phyloP scores from a whole-genome alignment of 345 rosid genomes.

The Pugionium cornutum region DNA sequence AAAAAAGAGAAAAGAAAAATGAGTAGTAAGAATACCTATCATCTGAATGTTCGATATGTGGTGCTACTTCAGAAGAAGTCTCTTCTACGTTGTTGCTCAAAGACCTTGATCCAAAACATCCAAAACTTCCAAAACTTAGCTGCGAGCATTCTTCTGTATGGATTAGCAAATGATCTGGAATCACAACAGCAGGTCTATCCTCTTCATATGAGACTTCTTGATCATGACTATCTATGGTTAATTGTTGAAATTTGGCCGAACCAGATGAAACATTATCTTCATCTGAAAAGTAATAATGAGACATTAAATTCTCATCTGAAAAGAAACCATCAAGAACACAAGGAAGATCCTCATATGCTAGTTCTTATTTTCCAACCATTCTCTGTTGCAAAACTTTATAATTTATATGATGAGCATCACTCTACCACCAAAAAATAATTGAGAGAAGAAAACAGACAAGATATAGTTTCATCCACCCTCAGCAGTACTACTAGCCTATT shows the following conservation, averaged over 20 bases:
- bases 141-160: slow-evolving; percentile 80
- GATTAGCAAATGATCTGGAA: slow-evolving; percentile 91
- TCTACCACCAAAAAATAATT: slow-evolving; percentile 25
- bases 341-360: slow-evolving; percentile 6
- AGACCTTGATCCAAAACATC: slow-evolving; percentile 58
- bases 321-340: slow-evolving; percentile 12
- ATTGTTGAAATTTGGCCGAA: slow-evolving; percentile 57
- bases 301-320: slow-evolving; percentile 44
- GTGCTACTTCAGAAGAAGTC: slow-evolving; percentile 48
- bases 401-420: slow-evolving; percentile 1
- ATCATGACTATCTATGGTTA: slow-evolving; percentile 60
- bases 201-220: slow-evolving; percentile 54
- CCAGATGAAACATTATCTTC: slow-evolving; percentile 59
- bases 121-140: slow-evolving; percentile 97
- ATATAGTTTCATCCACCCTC: slow-evolving; percentile 2
- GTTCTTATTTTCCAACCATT: neutral
- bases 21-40: slow-evolving; percentile 51
- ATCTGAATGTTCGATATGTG: slow-evolving; percentile 57
- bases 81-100: slow-evolving; percentile 63
- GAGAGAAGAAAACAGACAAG: slow-evolving; percentile 19
- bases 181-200: slow-evolving; percentile 74
- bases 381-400: neutral
- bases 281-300: slow-evolving; percentile 47
- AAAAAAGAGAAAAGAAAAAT: neutral
- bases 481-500: neutral